Conservation (phyloP, 2,329 filamentous ascomycete genomes). For the Clonostachys chloroleuca region DNA sequence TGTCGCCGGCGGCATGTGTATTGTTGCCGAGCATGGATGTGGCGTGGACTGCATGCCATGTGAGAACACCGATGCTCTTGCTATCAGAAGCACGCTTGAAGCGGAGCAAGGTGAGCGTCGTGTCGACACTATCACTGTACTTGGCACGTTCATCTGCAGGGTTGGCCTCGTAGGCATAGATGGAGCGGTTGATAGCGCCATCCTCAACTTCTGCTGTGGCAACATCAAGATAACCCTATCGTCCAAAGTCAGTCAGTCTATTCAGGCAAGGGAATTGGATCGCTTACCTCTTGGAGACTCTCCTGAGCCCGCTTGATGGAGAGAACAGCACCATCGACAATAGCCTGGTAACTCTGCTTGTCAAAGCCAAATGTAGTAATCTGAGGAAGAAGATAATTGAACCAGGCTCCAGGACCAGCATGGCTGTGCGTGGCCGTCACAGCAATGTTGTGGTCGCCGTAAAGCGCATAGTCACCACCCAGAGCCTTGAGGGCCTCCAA, state of each 20-base stretch:
- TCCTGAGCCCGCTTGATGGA: slow-evolving; percentile 78
- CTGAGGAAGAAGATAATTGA: slow-evolving; percentile 91
- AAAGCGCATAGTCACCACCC: slow-evolving; percentile 69
- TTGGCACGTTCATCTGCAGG: slow-evolving; percentile 67
- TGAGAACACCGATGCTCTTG: slow-evolving; percentile 76
- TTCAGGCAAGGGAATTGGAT: background rate
- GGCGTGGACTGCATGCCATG: slow-evolving; percentile 90
- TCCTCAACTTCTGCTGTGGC: slow-evolving; percentile 66
- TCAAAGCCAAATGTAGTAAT: slow-evolving; percentile 85
- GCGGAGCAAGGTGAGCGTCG: slow-evolving; percentile 68
- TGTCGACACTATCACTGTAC: slow-evolving; percentile 56
- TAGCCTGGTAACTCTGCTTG: slow-evolving; percentile 80
- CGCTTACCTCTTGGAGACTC: slow-evolving; percentile 34
- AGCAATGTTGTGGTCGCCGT: slow-evolving; percentile 77
- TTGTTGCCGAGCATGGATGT: slow-evolving; percentile 91
- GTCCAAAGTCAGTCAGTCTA: slow-evolving; percentile 2
- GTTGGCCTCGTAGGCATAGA: slow-evolving; percentile 85
- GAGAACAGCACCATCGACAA: slow-evolving; percentile 78
- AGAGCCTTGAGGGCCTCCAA: slow-evolving; percentile 66
- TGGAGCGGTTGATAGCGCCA: slow-evolving; percentile 84
- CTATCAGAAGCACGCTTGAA: slow-evolving; percentile 71
- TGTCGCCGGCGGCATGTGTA: slow-evolving; percentile 87
- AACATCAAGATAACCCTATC: slow-evolving; percentile 61
- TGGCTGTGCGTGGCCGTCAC: slow-evolving; percentile 93
- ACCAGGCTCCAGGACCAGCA: slow-evolving; percentile 85